Percentiles rank a stretch among this genome's conserved stretches.
These are phyloP conservation scores for Stagonosporopsis vannaccii DNA, from an alignment of 2,329 filamentous ascomycete genomes.

Conservation along the genomic window DNA sequence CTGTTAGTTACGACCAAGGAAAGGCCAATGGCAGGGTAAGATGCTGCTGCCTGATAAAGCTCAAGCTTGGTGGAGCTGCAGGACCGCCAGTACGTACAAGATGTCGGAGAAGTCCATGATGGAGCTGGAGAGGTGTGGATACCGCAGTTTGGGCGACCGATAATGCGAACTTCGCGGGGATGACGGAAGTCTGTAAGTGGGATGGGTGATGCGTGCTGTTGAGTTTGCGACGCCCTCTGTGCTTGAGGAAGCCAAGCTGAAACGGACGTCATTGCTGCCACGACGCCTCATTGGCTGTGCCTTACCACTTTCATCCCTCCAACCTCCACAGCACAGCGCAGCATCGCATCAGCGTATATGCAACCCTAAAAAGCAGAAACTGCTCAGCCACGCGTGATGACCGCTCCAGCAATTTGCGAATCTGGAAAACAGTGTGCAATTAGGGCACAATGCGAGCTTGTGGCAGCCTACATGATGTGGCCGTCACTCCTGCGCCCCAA, in stretches of 20 bases:
- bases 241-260: slow-evolving; percentile 18
- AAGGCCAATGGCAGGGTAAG: slow-evolving; percentile 13
- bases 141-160: slow-evolving; percentile 41
- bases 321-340: not conserved
- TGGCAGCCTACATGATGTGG: not conserved
- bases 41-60: slow-evolving; percentile 27
- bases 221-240: slow-evolving; percentile 12
- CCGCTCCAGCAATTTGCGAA: not conserved
- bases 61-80: slow-evolving; percentile 17
- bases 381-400: not conserved
- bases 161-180: not conserved
- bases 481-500: not conserved
- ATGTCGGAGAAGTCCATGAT: slow-evolving; percentile 90
- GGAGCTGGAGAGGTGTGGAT: slow-evolving; percentile 41
- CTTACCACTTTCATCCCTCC: not conserved
- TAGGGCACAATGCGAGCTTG: not conserved
- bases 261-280: slow-evolving; percentile 15
- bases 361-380: not conserved
- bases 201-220: slow-evolving; percentile 11
- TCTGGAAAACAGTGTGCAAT: not conserved
- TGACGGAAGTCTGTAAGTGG: slow-evolving; percentile 8
- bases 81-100: slow-evolving; percentile 69
- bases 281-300: slow-evolving; percentile 7
- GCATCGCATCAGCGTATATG: not conserved
- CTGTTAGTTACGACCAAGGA: slow-evolving; percentile 17